Evolutionary conservation across 345 rosid genomes (phyloP), one percentile per base, ranked within the genome.

Genomic region (Moricandia moricandioides): DNA sequence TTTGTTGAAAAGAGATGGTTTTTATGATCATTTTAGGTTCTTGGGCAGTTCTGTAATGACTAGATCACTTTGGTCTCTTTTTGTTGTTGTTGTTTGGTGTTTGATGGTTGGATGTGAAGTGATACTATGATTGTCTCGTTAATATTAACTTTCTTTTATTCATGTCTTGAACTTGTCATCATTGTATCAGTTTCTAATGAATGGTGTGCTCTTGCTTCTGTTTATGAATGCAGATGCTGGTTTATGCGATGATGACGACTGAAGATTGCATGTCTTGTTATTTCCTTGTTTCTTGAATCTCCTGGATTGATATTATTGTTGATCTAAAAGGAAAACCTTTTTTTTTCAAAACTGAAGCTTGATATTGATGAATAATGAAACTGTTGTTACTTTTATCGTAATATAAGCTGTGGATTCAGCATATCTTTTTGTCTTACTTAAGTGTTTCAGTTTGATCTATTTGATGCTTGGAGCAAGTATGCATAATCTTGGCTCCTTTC

Each of bases 291-390:
- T 43, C 71, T 37, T 65, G 57, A 27, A 27, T 6, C 40, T 66
- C 72, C 72, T 78, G 62, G 76, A 24, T 45, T n/a, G 52, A 45
- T 45, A n/a, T 6, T 71, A 47, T 47, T 77, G 67, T 71, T 45
- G 62, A 62, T 49, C 35, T 35, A 6, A 35, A 78, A 67, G 72
- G 47, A 69, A 40, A 49, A 21, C 61, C 14, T 77, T 49, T 59
- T 71, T 58, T 49, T 77, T 6, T 16, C 8, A 71, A 65, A 77
- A 71, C 40, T 49, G 37, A 58, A 71, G 58, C 51, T 47, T 77
- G 71, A 58, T 74, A 77, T 77, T 37, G 56, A 77, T 77, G 63
- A 77, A 77, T 71, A 65, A 77, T 66, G 33, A 63, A 58, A 34
- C 62, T 35, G 14, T 65, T 35, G 64, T 13, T 35, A 2, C 9